Evolutionary conservation across 2,329 filamentous ascomycete genomes (phyloP).

Genomic region (Aspergillus sp.): DNA sequence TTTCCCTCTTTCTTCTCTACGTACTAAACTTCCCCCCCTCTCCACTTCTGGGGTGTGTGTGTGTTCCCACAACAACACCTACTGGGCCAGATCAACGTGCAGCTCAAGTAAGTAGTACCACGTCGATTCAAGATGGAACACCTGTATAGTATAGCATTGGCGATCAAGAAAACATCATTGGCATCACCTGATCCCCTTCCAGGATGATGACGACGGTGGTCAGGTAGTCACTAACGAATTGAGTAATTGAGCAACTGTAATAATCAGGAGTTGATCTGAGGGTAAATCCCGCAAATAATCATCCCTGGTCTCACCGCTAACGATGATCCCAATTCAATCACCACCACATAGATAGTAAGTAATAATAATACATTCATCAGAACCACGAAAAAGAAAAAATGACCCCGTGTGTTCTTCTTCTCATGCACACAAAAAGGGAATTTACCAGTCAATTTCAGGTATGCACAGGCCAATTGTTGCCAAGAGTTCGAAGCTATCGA

Average conservation of each 20-base stretch:
- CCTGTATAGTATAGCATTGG: neutral
- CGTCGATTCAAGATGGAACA: neutral
- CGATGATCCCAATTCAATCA: slow-evolving; percentile 2
- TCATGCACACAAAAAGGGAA: neutral
- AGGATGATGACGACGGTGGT: neutral
- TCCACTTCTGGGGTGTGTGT: neutral
- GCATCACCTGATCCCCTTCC: neutral
- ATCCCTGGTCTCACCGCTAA: neutral
- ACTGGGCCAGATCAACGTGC: neutral
- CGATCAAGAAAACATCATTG: neutral
- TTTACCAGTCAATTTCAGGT: neutral
- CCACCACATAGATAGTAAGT: neutral
- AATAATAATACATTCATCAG: neutral
- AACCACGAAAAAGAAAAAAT: neutral
- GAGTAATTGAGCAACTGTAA: neutral
- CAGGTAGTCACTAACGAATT: neutral
- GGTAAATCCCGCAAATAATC: slow-evolving; percentile 1
- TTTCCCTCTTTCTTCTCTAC: no score
- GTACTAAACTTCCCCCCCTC: neutral
- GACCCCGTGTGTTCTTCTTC: neutral
- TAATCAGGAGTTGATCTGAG: neutral
- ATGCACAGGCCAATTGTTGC: neutral
- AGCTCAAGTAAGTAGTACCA: neutral
- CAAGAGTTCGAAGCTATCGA: neutral
- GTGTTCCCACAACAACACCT: neutral